These are phyloP conservation scores for Exophiala sideris DNA, from an alignment of 2,329 filamentous ascomycete genomes.

Conservation along the genomic window DNA sequence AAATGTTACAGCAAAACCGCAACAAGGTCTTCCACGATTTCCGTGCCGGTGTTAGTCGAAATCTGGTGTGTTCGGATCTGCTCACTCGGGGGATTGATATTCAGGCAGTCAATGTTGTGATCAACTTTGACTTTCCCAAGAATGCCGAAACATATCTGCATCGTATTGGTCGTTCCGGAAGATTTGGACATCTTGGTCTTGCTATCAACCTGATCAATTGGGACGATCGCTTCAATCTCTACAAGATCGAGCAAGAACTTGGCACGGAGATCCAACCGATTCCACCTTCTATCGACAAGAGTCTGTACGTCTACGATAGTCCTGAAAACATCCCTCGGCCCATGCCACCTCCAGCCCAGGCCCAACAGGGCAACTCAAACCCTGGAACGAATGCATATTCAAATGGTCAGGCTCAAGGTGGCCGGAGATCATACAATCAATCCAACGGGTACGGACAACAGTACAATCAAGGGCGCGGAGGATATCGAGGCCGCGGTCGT, in stretches of 20 bases:
- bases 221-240: constrained; percentile 98
- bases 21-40: constrained; percentile 99
- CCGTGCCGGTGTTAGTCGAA: constrained; percentile 94
- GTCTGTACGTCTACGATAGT: constrained; percentile 94
- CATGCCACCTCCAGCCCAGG: constrained; percentile 36
- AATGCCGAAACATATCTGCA: constrained; percentile 99
- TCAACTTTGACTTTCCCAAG: constrained; percentile 99
- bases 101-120: constrained; percentile 97
- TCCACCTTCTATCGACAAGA: constrained; percentile 91
- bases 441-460: constrained; percentile 26
- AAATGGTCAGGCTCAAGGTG: constrained; percentile 17
- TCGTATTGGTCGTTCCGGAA: constrained; percentile 94
- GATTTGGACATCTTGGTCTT: constrained; percentile 93
- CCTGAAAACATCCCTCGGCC: constrained; percentile 92
- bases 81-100: constrained; percentile 99
- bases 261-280: constrained; percentile 98
- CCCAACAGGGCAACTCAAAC: constrained; percentile 16
- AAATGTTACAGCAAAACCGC: constrained; percentile 93
- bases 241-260: constrained; percentile 96
- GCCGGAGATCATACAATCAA: constrained; percentile 16
- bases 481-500: constrained; percentile 43
- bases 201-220: constrained; percentile 99
- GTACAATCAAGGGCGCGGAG: constrained; percentile 36
- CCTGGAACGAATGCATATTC: constrained; percentile 13
- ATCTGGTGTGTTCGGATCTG: constrained; percentile 95